Base-by-base conservation (phyloP, 2,329 filamentous ascomycete genomes). In the Xylaria sp. region DNA sequence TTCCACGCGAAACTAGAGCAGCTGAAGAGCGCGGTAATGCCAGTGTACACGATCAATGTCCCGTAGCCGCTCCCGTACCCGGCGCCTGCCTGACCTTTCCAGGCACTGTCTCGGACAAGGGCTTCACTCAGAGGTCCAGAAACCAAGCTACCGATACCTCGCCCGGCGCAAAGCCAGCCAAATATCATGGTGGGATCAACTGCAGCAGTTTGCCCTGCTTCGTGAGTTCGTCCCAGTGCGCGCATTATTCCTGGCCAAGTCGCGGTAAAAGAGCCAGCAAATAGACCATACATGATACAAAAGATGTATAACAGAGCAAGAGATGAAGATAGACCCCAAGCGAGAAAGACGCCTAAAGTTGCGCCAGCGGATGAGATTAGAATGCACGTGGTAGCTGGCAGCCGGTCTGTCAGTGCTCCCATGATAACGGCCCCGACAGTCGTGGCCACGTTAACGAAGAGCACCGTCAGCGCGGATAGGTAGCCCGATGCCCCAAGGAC, bases 101-200 rank as follows among this genome's bases (percentile, higher is more conserved):
- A 84, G 19, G 81, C 77, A 69, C 77, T 77, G 0, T 78, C 78
- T 42, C 73, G 74, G 17, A 87, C 68, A 53, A 88, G 69, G 0
- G 76, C 78, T 54, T 84, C 81, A 67, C 85, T 87, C 55, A 87
- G 53, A 4, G 85, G 84, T 0, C 85, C 85, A 14, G 78, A 83
- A 2, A 76, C 77, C 49, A 88, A 78, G 64, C 87, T 88, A 0
- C 87, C 87, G 5, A 89, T 75, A 0, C 86, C 87, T 47, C 87
- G 78, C 0, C 84, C 86, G 6, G 83, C 81, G 31, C 83, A 83
- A 40, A 88, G 69, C 53, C 85, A 74, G 0, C 83, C 85, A 64
- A 87, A 82, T 0, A 88, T 77, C 78, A 89, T 84, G 52, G 78
- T 75, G 2, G 80, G 79, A 53, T 83, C 81, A 4, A 60, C 57